phyloP scores from a whole-genome alignment of 495 filamentous ascomycete genomes.

The Aspergillus homomorphus region DNA sequence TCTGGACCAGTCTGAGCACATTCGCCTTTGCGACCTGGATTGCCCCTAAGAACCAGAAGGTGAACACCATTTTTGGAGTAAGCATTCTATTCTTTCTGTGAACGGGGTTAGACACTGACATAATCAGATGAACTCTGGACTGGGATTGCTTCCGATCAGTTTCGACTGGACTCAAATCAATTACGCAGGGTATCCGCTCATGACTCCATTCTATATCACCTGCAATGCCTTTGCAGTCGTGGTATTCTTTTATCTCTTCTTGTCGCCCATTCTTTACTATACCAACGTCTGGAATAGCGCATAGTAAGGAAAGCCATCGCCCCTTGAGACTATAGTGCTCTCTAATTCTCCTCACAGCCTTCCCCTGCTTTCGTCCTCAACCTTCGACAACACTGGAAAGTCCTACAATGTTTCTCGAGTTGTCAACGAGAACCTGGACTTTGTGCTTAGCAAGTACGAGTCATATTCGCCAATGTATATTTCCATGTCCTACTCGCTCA shows the following conservation, averaged over 20 bases:
- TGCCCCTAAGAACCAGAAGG: conserved; percentile 52
- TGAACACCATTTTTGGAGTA: conserved; percentile 66
- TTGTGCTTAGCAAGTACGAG: conserved; percentile 54
- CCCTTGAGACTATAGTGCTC: conserved; percentile 13
- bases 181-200: conserved; percentile 48
- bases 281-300: conserved; percentile 45
- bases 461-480: conserved; percentile 62
- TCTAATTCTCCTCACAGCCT: conserved; percentile 26
- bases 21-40: conserved; percentile 65
- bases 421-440: conserved; percentile 46
- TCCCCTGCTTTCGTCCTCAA: conserved; percentile 56
- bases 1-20: conserved; percentile 64
- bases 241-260: conserved; percentile 52
- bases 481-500: conserved; percentile 60
- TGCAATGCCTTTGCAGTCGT: conserved; percentile 55
- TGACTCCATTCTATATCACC: conserved; percentile 63
- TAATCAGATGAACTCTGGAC: conserved; percentile 64
- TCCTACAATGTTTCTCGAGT: conserved; percentile 55
- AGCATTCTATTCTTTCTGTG: conserved; percentile 72
- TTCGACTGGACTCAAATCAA: conserved; percentile 62
- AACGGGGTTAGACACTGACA: conserved; percentile 63
- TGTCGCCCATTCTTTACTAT: conserved; percentile 56
- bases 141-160: conserved; percentile 75
- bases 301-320: conserved; percentile 48
- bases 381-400: conserved; percentile 60